phyloP scores from a whole-genome alignment of 1,284 basidiomycete genomes.

The Rhodotorula glutinis region DNA sequence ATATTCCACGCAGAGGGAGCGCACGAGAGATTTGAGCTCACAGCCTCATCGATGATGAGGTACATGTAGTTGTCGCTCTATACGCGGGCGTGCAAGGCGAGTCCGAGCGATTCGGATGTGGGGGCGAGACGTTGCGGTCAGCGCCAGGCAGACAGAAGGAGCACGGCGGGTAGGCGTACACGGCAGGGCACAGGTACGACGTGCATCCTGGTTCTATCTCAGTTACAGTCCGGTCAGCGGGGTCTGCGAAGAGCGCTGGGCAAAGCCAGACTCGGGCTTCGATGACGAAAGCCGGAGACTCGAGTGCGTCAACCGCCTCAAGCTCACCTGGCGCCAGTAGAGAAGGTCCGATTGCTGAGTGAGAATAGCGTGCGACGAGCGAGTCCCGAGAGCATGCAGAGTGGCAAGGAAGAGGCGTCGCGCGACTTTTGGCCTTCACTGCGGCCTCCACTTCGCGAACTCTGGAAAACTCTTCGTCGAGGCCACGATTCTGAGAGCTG shows the following conservation, averaged over 20 bases:
- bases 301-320: too few species aligned
- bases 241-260: neutral
- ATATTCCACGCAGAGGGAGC: too few species aligned
- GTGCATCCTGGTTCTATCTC: slow-evolving; percentile 18
- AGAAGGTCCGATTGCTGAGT: neutral
- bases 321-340: neutral
- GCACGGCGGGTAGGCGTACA: neutral
- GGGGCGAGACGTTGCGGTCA: neutral
- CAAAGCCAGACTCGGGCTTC: too few species aligned
- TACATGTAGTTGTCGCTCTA: slow-evolving; percentile 38
- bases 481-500: too few species aligned
- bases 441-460: neutral
- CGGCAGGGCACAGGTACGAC: slow-evolving; percentile 38
- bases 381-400: neutral
- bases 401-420: too few species aligned
- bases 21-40: neutral
- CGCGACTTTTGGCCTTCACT: too few species aligned
- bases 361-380: neutral
- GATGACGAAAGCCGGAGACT: neutral
- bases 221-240: neutral
- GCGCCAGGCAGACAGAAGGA: too few species aligned
- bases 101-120: neutral
- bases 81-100: neutral
- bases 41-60: slow-evolving; percentile 29
- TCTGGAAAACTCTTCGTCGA: too few species aligned